Percentiles rank a stretch among this genome's conserved stretches.
These are phyloP conservation scores for Torulaspora franciscae DNA, from an alignment of 805 yeast species.

Conservation along the genomic window DNA sequence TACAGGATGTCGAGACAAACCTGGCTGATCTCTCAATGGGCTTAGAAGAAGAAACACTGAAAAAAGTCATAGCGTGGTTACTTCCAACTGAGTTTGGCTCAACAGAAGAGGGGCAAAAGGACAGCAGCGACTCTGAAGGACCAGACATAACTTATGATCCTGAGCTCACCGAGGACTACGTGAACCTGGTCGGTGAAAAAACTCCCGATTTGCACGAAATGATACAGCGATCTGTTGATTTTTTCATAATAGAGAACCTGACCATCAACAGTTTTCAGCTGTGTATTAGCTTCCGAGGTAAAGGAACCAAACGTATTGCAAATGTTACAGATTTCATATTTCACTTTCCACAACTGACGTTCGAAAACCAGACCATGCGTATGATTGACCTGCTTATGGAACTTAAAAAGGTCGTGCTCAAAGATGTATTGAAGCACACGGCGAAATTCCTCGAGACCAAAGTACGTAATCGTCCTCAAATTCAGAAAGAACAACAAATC, in stretches of 20 bases:
- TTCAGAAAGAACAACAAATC: neutral
- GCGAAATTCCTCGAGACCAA: conserved; percentile 80
- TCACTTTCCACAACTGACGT: conserved; percentile 55
- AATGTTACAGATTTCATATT: conserved; percentile 73
- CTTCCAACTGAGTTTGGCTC: conserved; percentile 51
- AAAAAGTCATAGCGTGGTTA: conserved; percentile 57
- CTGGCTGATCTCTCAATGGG: conserved; percentile 66
- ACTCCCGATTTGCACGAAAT: conserved; percentile 50
- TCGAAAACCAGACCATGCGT: conserved; percentile 66
- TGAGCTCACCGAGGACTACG: conserved; percentile 11
- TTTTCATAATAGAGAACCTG: conserved; percentile 61
- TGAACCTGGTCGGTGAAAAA: conserved; percentile 14
- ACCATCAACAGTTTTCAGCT: conserved; percentile 48
- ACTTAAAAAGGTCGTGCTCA: conserved; percentile 58
- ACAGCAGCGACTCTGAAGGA: conserved; percentile 8
- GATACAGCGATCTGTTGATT: conserved; percentile 70
- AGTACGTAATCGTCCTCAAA: conserved; percentile 36
- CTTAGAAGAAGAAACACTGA: conserved; percentile 67
- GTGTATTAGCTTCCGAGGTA: conserved; percentile 71
- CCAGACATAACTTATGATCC: conserved; percentile 13
- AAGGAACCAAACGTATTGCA: conserved; percentile 59
- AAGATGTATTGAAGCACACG: conserved; percentile 55
- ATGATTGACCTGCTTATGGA: conserved; percentile 58
- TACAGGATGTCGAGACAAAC: conserved; percentile 56
- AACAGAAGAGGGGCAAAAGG: conserved; percentile 10